phyloP scores from a whole-genome alignment of 805 yeast species.

The Candida silvicultrix region DNA sequence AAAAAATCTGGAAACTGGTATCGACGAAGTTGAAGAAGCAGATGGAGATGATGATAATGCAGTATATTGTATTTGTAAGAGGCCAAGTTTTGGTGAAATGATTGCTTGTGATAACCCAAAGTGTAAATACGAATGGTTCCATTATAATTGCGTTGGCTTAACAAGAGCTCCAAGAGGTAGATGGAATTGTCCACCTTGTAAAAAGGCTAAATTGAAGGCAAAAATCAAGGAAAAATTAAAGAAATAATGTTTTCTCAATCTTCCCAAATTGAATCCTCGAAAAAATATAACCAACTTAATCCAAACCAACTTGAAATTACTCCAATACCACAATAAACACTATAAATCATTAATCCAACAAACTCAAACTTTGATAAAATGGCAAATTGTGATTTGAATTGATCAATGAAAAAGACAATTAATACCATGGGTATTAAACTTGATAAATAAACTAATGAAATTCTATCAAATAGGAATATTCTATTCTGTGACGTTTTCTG shows the following conservation, averaged over 20 bases:
- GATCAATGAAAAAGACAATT: conserved; percentile 38
- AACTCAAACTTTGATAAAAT: conserved; percentile 61
- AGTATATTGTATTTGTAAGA: conserved; percentile 41
- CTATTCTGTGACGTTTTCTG: conserved; percentile 32
- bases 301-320: conserved; percentile 84
- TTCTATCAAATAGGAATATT: conserved; percentile 65
- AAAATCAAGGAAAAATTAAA: not conserved
- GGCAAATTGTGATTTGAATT: conserved; percentile 48
- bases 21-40: conserved; percentile 8
- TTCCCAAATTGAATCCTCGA: conserved; percentile 69
- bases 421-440: conserved; percentile 63
- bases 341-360: conserved; percentile 70
- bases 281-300: conserved; percentile 80
- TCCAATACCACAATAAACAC: conserved; percentile 85
- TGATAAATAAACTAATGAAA: conserved; percentile 58
- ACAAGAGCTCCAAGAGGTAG: conserved; percentile 54
- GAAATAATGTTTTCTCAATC: conserved; percentile 1
- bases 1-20: not conserved
- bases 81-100: conserved; percentile 65
- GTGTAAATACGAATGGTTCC: conserved; percentile 77
- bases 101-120: conserved; percentile 80
- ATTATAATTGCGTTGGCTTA: conserved; percentile 69
- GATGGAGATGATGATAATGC: conserved; percentile 6
- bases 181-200: conserved; percentile 63
- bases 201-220: conserved; percentile 7